Percentiles rank a stretch among this genome's conserved stretches.
These are phyloP conservation scores for Acanthamoeba castellanii DNA, from an alignment of 208 protist genomes.

Conservation along the genomic window DNA sequence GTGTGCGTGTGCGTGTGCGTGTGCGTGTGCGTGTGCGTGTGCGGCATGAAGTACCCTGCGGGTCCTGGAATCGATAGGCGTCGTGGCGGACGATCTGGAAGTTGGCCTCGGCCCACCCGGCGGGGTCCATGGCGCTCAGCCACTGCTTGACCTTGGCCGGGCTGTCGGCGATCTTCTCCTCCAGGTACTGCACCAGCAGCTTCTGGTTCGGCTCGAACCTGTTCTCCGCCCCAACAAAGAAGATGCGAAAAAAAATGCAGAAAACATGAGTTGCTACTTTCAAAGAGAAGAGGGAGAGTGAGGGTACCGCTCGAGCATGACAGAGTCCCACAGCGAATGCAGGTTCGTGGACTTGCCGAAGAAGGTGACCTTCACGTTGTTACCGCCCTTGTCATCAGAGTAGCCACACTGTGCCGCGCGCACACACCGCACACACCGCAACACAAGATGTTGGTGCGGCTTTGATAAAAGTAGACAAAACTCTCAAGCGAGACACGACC, in stretches of 20 bases:
- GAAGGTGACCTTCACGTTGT: not conserved
- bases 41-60: too few relatives aligned
- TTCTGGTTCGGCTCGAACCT: not conserved
- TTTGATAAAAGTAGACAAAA: too few relatives aligned
- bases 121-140: not conserved
- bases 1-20: too few relatives aligned
- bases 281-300: not conserved
- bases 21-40: too few relatives aligned
- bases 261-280: not conserved
- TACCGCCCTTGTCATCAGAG: constrained; percentile 1
- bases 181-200: not conserved
- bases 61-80: not conserved
- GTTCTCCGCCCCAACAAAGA: not conserved
- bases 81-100: not conserved
- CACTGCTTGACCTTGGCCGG: not conserved
- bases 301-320: not conserved
- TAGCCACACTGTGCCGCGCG: not conserved
- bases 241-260: not conserved
- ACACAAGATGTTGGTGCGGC: too few relatives aligned
- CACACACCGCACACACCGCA: not conserved
- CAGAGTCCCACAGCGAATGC: constrained; percentile 3
- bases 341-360: not conserved
- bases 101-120: not conserved
- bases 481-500: too few relatives aligned
- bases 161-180: not conserved